Base-by-base conservation (phyloP, 371 early-diverging fungal species). In the Mortierella sp. region DNA sequence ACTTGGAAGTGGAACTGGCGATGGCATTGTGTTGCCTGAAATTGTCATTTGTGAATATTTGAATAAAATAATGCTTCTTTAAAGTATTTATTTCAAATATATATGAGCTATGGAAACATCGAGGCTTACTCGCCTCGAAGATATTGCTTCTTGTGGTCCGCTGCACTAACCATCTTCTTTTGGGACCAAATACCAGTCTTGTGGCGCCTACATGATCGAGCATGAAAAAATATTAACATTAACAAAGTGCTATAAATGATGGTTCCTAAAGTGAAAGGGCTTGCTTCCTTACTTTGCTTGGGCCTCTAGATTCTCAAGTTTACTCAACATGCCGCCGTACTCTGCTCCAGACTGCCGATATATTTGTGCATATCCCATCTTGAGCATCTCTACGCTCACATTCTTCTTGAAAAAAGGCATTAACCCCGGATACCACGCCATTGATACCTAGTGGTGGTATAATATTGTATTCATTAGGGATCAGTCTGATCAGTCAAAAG, bases 261-360 rank as follows among this genome's bases (percentile, higher is more conserved):
- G 16, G 2, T 45, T 15, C 11, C 10, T 45, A 11, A 45, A 36
- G 36, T 3, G 36, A 36, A 5, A 36, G 11, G n/a, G 10, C 11
- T 22, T 1, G 9, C 21, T 16, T 62, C n/a, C 87, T 84, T 88
- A 90, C 94, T 84, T 87, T 66, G 94, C 94, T 61, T 84, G 74
- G 4, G 79, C 76, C 75, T 93, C 89, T 0, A 86, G 79, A 64
- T 81, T 82, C 60, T 89, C 69, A 11, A 94, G 77, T 47, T 76
- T 47, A 10, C 84, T 74, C 21, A 87, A 65, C 36, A 84, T 67
- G 8, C 87, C 88, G 7, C 88, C 94, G 75, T 94, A 94, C 68
- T 92, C 88, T 2, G 91, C 91, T n/a, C 93, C 93, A 38, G 84
- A 84, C 57, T 90, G 87, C 40, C 75, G 83, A 74, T 95, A 95